phyloP scores from a whole-genome alignment of 768 basidiomycete species.

The Serendipita indica region DNA sequence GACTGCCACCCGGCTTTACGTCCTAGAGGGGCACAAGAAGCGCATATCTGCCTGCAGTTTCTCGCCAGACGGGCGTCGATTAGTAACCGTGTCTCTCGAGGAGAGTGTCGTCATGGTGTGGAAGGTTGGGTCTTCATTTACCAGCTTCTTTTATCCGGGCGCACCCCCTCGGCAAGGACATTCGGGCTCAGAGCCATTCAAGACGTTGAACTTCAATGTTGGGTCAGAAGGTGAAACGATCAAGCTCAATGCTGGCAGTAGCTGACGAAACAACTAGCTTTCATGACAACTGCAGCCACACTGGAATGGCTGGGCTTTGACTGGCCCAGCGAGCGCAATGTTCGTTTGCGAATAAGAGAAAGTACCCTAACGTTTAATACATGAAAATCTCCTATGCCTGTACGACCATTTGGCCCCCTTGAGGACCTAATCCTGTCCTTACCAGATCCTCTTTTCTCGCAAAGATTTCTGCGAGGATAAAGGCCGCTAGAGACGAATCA shows the following conservation, averaged over 20 bases:
- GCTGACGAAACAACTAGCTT: constrained; percentile 24
- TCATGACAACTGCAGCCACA: constrained; percentile 45
- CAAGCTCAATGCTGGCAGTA: constrained; percentile 15
- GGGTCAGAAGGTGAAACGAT: constrained; percentile 52
- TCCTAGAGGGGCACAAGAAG: constrained; percentile 82
- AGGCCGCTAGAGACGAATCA: constrained; percentile 26
- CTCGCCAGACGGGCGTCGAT: constrained; percentile 80
- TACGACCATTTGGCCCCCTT: not conserved
- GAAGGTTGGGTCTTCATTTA: constrained; percentile 87
- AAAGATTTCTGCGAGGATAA: constrained; percentile 28
- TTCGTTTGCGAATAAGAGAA: constrained; percentile 68
- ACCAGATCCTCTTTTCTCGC: constrained; percentile 24
- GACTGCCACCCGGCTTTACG: constrained; percentile 85
- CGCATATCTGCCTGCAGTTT: constrained; percentile 74
- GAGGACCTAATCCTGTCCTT: constrained; percentile 24
- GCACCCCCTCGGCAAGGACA: constrained; percentile 83
- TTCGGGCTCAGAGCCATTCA: constrained; percentile 72
- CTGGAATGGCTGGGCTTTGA: constrained; percentile 65
- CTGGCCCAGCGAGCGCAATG: constrained; percentile 74
- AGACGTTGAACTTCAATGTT: constrained; percentile 71
- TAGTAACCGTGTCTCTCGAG: constrained; percentile 76
- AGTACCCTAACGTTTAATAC: constrained; percentile 79
- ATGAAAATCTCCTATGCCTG: constrained; percentile 15
- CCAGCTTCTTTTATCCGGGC: constrained; percentile 81
- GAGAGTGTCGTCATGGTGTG: constrained; percentile 79